A percentile compares a stretch with the other conserved stretches of the same genome.
Evolutionary conservation across 495 filamentous ascomycete genomes (phyloP).

Genomic region (Trichoderma parareesei): DNA sequence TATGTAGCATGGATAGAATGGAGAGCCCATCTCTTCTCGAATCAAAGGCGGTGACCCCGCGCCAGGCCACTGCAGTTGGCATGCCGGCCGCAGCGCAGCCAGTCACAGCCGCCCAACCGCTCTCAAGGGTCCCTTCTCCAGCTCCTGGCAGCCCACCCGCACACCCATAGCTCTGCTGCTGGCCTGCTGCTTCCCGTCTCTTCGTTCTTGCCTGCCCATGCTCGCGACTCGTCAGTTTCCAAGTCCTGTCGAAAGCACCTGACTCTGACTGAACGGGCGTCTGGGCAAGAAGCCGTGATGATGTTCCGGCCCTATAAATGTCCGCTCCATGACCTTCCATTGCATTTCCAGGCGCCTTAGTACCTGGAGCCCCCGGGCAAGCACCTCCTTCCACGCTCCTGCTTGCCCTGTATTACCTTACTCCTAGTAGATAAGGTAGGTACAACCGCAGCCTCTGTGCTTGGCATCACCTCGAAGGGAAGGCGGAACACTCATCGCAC

Average conservation of each 20-base stretch:
- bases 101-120: not conserved
- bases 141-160: not conserved
- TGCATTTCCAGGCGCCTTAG: too few relatives aligned
- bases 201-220: not conserved
- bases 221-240: not conserved
- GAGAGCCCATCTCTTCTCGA: not conserved
- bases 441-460: not conserved
- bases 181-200: too few relatives aligned
- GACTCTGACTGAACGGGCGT: too few relatives aligned
- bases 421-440: too few relatives aligned
- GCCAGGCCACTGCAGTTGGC: not conserved
- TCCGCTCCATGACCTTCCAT: too few relatives aligned
- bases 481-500: not conserved
- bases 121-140: not conserved
- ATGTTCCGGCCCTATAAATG: too few relatives aligned
- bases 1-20: too few relatives aligned
- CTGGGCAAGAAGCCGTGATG: too few relatives aligned
- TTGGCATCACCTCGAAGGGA: not conserved
- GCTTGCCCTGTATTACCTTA: too few relatives aligned
- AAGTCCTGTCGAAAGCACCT: not conserved
- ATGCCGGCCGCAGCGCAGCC: not conserved
- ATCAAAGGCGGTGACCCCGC: conserved; percentile 3
- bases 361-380: too few relatives aligned
- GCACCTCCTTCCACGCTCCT: too few relatives aligned
- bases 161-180: not conserved